Conservation (phyloP, 176 grass and related monocot species). For the Aechmea fasciata region DNA sequence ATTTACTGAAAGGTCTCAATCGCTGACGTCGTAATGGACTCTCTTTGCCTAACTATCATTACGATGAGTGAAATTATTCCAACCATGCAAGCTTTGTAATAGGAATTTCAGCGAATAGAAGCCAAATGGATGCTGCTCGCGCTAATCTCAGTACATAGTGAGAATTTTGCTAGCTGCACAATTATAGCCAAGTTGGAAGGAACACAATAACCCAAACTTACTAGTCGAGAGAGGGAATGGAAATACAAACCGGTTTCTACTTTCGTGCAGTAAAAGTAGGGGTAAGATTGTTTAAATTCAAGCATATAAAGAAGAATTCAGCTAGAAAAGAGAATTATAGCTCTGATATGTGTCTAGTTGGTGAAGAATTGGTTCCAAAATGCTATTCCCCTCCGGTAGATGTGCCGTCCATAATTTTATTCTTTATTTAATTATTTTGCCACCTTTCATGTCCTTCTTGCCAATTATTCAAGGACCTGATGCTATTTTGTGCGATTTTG, state of each 20-base stretch:
- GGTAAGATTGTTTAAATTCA: not conserved
- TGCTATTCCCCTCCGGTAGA: conserved; percentile 9
- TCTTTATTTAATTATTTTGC: conserved; percentile 14
- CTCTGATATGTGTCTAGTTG: not conserved
- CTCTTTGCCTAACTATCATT: not conserved
- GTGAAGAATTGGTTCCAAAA: conserved; percentile 21
- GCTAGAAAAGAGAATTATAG: not conserved
- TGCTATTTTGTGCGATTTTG: conserved; percentile 4
- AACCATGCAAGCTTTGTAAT: conserved; percentile 3
- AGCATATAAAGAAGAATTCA: not conserved
- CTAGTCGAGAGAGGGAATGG: not conserved
- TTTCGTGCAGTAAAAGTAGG: not conserved
- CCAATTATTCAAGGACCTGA: conserved; percentile 27
- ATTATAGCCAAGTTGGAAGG: not conserved
- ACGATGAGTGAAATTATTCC: not conserved
- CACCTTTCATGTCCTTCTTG: conserved; percentile 14
- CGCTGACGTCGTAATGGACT: conserved; percentile 17
- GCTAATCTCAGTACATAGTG: not conserved
- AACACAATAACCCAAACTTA: not conserved
- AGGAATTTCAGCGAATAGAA: conserved; percentile 7
- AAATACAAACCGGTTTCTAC: not conserved
- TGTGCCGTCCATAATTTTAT: not conserved
- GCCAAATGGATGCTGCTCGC: not conserved
- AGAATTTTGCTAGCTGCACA: not conserved
- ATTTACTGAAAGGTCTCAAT: conserved; percentile 29